Evolutionary conservation across 2,329 filamentous ascomycete species (phyloP), one percentile per base, ranked within the genome.

Genomic region (Aspergillus carbonarius): DNA sequence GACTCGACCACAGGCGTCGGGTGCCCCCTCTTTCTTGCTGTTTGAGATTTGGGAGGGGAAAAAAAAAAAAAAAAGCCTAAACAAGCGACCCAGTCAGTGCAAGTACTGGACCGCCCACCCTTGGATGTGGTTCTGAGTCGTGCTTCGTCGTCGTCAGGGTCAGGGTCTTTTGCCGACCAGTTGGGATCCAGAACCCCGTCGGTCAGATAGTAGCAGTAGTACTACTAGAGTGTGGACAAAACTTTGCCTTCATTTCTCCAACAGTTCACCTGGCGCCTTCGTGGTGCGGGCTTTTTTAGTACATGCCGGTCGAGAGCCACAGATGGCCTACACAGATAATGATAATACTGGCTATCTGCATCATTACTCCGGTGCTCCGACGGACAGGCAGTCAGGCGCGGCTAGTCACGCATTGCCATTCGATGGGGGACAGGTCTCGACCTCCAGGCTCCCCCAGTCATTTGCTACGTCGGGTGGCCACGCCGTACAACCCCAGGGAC

Each of bases 371-470:
- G 55, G 39, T 44, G 4, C 27, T 52, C 55, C 55, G 48, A 57
- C 55, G 55, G 55, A 13, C 37, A 40, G 30, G 27, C 47, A 52
- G 55, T 57, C 55, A 57, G 47, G 48, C 35, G 55, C 55, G 55
- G 46, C 47, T 51, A 57, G 48, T 39, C 37, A 37, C 17, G 40
- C 55, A 12, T 18, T 57, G 18, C 55, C 30, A 57, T 57, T 57
- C 9, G 55, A 30, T 57, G 55, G 30, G 8, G 25, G 39, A 52
- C 25, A 52, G 10, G 54, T 27, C 48, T 51, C 18, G 55, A 52
- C 48, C 55, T 42, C n/a, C n/a, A n/a, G n/a, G n/a, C n/a, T n/a
- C 48, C 34, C 30, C 48, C 34, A 13, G 30, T 48, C 46, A 35
- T 49, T 47, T 52, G 48, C 48, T 57, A 44, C 48, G 37, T 27